A percentile compares a stretch with the other conserved stretches of the same genome.
Conservation (phyloP, 2,329 filamentous ascomycete species). For the Coniella lustricola region DNA sequence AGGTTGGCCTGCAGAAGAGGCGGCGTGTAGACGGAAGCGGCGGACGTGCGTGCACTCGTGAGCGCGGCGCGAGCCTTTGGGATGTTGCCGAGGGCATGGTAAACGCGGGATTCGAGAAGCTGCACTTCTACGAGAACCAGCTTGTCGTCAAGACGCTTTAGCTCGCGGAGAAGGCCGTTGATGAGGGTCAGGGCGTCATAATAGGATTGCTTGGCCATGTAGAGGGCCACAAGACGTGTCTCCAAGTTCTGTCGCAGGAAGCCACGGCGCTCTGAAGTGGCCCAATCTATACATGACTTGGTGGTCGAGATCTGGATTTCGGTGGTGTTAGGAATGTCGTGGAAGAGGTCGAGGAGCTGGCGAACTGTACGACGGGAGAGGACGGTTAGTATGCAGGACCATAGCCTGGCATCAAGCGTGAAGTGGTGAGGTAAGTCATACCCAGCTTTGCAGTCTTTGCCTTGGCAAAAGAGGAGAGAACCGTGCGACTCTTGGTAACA, state of each 20-base stretch:
- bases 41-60: constrained; percentile 88
- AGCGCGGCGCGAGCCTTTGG: constrained; percentile 91
- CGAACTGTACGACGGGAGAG: constrained; percentile 55
- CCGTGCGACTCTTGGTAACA: constrained; percentile 81
- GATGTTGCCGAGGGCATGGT: constrained; percentile 95
- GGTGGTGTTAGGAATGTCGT: constrained; percentile 85
- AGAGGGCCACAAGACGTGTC: constrained; percentile 84
- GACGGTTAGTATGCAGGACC: neutral
- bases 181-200: constrained; percentile 96
- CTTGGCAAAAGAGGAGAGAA: constrained; percentile 94
- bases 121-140: constrained; percentile 96
- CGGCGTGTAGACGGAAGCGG: constrained; percentile 94
- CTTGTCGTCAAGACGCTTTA: constrained; percentile 98
- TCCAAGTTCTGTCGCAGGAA: constrained; percentile 98
- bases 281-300: constrained; percentile 99
- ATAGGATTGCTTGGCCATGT: constrained; percentile 96
- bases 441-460: constrained; percentile 97
- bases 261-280: constrained; percentile 83
- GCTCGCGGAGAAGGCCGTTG: constrained; percentile 89
- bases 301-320: constrained; percentile 93
- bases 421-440: constrained; percentile 39
- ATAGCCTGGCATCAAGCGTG: neutral
- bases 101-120: constrained; percentile 91
- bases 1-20: constrained; percentile 90
- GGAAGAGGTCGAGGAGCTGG: constrained; percentile 92